Percentiles rank a stretch among this genome's conserved stretches.
Evolutionary conservation across 768 basidiomycete genomes (phyloP).

Genomic region (Boletus barrowsii): DNA sequence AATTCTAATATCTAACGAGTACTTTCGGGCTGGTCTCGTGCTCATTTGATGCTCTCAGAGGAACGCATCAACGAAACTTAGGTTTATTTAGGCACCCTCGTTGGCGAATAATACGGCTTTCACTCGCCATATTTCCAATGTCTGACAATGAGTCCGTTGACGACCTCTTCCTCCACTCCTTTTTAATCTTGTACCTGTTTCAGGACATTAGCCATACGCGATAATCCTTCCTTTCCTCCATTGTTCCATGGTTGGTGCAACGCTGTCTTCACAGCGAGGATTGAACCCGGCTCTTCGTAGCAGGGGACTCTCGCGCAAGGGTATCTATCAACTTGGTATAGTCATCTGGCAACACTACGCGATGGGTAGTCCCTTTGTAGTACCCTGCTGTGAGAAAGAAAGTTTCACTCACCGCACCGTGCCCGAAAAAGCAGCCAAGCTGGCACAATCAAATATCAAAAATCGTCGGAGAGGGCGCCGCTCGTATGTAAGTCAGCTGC

Average conservation of each 20-base stretch:
- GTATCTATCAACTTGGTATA: slow-evolving; percentile 40
- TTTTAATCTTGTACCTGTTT: slow-evolving; percentile 36
- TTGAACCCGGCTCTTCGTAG: slow-evolving; percentile 43
- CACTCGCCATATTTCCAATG: slow-evolving; percentile 44
- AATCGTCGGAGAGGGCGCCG: no score
- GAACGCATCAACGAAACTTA: no score
- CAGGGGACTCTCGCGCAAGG: slow-evolving; percentile 46
- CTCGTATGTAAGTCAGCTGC: no score
- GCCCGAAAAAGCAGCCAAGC: no score
- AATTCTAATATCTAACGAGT: background rate
- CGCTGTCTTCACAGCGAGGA: slow-evolving; percentile 34
- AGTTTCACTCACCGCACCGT: no score
- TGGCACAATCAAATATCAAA: no score
- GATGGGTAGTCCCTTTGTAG: no score
- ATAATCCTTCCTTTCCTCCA: slow-evolving; percentile 52
- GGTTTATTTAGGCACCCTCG: no score
- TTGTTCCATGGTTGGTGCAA: slow-evolving; percentile 49
- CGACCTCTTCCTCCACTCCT: slow-evolving; percentile 51
- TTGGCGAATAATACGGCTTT: no score
- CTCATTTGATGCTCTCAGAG: no score
- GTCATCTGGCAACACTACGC: slow-evolving; percentile 55
- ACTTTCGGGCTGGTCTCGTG: background rate
- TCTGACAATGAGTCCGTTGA: slow-evolving; percentile 53
- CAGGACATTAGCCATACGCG: slow-evolving; percentile 49
- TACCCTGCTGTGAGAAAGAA: no score